Percentiles rank a stretch among this genome's conserved stretches.
Conservation (phyloP, 116 monocot genomes). For the Phalaenopsis hybrid region DNA sequence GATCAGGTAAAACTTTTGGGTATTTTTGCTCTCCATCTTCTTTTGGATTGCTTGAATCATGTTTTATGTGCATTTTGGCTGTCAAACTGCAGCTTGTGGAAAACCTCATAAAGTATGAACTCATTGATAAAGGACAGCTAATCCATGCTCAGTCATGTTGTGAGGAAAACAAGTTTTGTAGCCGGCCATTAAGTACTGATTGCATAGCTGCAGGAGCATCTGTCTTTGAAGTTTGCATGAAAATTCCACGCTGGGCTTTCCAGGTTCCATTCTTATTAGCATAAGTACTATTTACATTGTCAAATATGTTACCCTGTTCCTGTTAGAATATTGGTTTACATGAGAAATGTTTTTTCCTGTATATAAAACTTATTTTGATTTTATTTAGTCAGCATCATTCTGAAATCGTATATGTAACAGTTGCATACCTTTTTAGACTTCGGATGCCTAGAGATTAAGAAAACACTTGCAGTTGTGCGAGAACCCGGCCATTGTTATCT, state of each 20-base stretch:
- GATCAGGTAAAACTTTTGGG: conserved; percentile 44
- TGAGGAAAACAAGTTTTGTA: conserved; percentile 31
- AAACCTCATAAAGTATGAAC: conserved; percentile 65
- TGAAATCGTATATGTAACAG: neutral
- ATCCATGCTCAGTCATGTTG: conserved; percentile 34
- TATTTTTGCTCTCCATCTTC: neutral
- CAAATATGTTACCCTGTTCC: neutral
- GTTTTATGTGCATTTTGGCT: conserved; percentile 2
- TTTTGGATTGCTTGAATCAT: neutral
- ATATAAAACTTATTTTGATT: neutral
- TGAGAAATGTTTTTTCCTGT: neutral
- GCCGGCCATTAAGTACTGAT: conserved; percentile 39
- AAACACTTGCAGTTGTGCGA: neutral
- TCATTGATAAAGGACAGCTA: conserved; percentile 61
- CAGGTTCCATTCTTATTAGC: conserved; percentile 39
- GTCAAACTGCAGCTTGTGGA: conserved; percentile 57
- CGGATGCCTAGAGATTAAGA: neutral
- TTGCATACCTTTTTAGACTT: neutral
- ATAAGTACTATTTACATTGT: neutral
- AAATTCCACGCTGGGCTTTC: conserved; percentile 67
- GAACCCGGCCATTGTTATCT: neutral
- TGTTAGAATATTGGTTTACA: neutral
- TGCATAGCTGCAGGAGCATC: conserved; percentile 67
- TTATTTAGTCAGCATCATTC: neutral
- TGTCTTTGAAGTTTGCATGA: conserved; percentile 72